Conservation (phyloP, 1,284 basidiomycete species). For the Ustilago shanxiensis region DNA sequence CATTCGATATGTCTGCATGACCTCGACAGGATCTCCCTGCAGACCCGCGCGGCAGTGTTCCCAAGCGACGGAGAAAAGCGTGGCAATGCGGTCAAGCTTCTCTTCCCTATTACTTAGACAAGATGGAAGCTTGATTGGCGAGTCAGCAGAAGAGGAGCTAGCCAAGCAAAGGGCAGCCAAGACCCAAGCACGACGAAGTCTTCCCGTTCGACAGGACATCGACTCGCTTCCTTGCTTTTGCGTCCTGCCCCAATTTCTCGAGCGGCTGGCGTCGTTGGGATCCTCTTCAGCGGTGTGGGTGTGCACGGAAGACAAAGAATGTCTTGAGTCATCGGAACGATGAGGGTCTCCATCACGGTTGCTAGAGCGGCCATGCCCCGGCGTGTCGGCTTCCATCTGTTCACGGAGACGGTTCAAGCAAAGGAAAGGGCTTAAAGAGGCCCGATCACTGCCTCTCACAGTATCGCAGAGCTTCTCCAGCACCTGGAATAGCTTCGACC, state of each 20-base stretch:
- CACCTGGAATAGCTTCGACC: constrained; percentile 3
- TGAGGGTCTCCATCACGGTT: no score
- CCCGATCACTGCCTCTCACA: background rate
- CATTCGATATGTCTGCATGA: constrained; percentile 19
- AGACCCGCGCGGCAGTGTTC: constrained; percentile 7
- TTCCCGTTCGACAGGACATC: background rate
- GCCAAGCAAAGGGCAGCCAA: constrained; percentile 1
- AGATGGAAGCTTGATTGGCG: constrained; percentile 11
- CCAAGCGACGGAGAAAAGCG: constrained; percentile 11
- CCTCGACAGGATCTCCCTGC: constrained; percentile 7
- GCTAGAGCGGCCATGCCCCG: background rate
- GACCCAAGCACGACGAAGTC: constrained; percentile 3
- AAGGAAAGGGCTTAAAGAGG: constrained; percentile 3
- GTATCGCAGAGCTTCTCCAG: constrained; percentile 6
- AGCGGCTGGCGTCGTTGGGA: no score
- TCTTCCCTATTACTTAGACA: background rate
- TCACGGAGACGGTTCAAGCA: background rate
- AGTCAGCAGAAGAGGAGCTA: background rate
- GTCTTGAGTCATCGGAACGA: no score
- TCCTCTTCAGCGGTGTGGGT: no score
- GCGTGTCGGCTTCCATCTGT: constrained; percentile 2
- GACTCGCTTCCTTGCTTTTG: no score
- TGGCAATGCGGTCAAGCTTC: background rate
- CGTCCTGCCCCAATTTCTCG: no score
- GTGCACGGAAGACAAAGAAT: no score